These are phyloP conservation scores for Suhomyces prunicola DNA, from an alignment of 805 yeast species.

Conservation along the genomic window DNA sequence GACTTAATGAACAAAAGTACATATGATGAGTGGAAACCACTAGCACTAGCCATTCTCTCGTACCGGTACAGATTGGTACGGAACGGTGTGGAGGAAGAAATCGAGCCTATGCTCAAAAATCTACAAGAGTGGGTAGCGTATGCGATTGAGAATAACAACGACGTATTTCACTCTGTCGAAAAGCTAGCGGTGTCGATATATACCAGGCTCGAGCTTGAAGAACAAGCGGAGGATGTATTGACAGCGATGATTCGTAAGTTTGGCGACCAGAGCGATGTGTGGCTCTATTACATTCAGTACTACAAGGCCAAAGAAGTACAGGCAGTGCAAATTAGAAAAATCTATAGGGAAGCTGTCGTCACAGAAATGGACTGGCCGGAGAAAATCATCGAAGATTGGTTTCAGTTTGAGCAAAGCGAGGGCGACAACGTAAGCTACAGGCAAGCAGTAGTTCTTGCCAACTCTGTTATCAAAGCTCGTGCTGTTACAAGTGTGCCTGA, in stretches of 20 bases:
- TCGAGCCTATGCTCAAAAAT: constrained; percentile 16
- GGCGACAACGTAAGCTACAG: constrained; percentile 26
- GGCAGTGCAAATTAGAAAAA: constrained; percentile 19
- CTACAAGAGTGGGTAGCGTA: constrained; percentile 16
- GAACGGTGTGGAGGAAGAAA: constrained; percentile 14
- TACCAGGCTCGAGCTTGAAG: constrained; percentile 18
- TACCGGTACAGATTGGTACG: constrained; percentile 2
- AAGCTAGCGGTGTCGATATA: constrained; percentile 35
- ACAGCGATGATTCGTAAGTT: constrained; percentile 22
- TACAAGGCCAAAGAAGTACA: constrained; percentile 23
- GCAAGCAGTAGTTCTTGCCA: constrained; percentile 11
- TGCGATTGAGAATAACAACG: constrained; percentile 15
- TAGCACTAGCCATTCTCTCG: constrained; percentile 23
- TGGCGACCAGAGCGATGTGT: constrained; percentile 39
- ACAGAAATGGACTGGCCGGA: constrained; percentile 49
- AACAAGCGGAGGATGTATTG: constrained; percentile 23
- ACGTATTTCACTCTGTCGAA: constrained; percentile 44
- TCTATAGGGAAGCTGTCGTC: constrained; percentile 32
- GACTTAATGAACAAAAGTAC: constrained; percentile 13
- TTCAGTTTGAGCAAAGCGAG: constrained; percentile 31
- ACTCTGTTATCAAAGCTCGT: neutral
- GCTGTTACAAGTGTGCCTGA: neutral
- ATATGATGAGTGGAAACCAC: constrained; percentile 33
- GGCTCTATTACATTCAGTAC: constrained; percentile 45
- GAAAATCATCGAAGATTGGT: constrained; percentile 43